These are phyloP conservation scores for Alopecurus myosuroides DNA, from an alignment of 176 grass and related monocot species.

Conservation along the genomic window DNA sequence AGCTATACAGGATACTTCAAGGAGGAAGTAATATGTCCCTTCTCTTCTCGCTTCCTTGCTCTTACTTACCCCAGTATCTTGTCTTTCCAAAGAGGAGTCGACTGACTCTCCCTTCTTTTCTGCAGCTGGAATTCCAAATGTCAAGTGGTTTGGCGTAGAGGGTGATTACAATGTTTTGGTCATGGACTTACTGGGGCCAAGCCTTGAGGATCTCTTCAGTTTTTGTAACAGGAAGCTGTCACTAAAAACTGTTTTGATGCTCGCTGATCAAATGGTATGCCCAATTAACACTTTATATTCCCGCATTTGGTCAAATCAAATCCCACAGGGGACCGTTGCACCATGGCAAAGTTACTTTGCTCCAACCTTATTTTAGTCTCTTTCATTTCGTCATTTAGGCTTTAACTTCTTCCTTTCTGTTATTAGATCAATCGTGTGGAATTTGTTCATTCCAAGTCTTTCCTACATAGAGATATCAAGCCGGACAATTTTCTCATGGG, in stretches of 20 bases:
- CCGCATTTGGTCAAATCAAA: background rate
- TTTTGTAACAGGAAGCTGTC: slow-evolving; percentile 80
- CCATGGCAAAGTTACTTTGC: background rate
- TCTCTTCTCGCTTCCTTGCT: background rate
- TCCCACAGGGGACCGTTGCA: background rate
- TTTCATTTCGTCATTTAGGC: background rate
- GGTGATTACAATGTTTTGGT: slow-evolving; percentile 86
- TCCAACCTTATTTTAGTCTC: background rate
- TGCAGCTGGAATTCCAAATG: slow-evolving; percentile 36
- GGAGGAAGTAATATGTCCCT: background rate
- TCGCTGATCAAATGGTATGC: slow-evolving; percentile 83
- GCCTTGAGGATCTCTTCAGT: slow-evolving; percentile 82
- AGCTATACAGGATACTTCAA: slow-evolving; percentile 17
- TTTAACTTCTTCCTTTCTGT: background rate
- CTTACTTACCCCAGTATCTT: background rate
- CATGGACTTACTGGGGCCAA: slow-evolving; percentile 80
- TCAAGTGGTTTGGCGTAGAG: slow-evolving; percentile 84
- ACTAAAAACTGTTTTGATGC: slow-evolving; percentile 83
- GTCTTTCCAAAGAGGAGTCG: background rate
- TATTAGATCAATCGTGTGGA: slow-evolving; percentile 8
- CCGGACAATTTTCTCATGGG: slow-evolving; percentile 89
- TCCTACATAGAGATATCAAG: slow-evolving; percentile 65
- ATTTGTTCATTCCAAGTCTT: slow-evolving; percentile 13
- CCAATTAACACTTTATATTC: background rate
- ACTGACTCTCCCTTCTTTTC: background rate